Evolutionary conservation across 2,329 filamentous ascomycete species (phyloP), one percentile per base, ranked within the genome.

Genomic region (Diaporthe destruens): DNA sequence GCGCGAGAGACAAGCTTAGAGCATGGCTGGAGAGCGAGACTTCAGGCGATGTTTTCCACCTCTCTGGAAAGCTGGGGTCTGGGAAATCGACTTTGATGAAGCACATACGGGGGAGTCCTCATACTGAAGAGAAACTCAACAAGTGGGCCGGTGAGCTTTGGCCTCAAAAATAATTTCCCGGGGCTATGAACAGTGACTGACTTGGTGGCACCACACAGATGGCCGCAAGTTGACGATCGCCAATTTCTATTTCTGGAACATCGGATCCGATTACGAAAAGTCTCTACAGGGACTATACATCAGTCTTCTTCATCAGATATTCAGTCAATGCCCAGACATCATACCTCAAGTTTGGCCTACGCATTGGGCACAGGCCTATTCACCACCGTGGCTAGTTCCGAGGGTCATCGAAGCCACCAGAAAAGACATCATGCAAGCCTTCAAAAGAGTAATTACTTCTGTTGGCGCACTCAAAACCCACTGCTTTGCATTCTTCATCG

Each of bases 71-170:
- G 29, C 11, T 68, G 1, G 65, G 65, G 2, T 67, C 65, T n/a
- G 65, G 65, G 2, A 67, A 67, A 6, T 67, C 85, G 18, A 68
- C 65, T 6, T 34, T 68, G 18, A 68, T 68, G 34, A 68, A 68
- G 23, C 54, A n/a, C 36, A 56, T 68, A 29, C 25, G 32, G 36
- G 65, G 3, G 23, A 68, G 65, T 8, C 12, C 36, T 44, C 65
- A 18, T 1, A 68, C 65, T 14, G 6, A 42, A 20, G 51, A 68
- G 3, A 54, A 20, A 32, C 65, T 68, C 36, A 3, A 68, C 2
- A n/a, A 7, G 7, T 68, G 65, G 65, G 65, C 65, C 55, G 25
- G 65, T 68, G 16, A 47, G 65, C 25, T 29, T 8, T 0, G 2
- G 25, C 18, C 14, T 61, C 23, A 8, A 3, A 20, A 3, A 20